Conservation (phyloP, 768 basidiomycete genomes). For the Nidularia sp. region DNA sequence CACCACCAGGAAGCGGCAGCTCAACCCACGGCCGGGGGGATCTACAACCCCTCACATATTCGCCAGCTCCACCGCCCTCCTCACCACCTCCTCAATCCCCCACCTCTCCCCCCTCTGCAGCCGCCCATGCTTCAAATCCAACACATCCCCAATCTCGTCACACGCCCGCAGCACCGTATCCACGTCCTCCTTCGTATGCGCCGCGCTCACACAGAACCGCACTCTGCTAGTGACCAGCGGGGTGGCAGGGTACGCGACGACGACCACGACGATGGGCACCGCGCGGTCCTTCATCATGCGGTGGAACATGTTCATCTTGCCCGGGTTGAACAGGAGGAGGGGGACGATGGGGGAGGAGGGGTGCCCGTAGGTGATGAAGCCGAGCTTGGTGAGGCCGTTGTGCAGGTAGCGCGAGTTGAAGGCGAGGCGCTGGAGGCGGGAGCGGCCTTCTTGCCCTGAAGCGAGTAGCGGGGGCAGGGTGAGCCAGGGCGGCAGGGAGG, state of each 20-base stretch:
- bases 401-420: constrained; percentile 96
- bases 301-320: constrained; percentile 91
- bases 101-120: constrained; percentile 55
- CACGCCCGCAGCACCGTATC: constrained; percentile 82
- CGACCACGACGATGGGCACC: constrained; percentile 83
- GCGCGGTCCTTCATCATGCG: constrained; percentile 79
- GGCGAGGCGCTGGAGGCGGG: constrained; percentile 81
- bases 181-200: constrained; percentile 97
- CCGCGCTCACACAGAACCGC: constrained; percentile 89
- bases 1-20: neutral
- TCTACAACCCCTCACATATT: neutral
- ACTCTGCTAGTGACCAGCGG: constrained; percentile 85
- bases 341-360: constrained; percentile 92
- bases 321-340: constrained; percentile 86
- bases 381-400: constrained; percentile 80
- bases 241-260: constrained; percentile 89
- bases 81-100: constrained; percentile 71
- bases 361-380: constrained; percentile 95
- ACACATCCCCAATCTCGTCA: constrained; percentile 85
- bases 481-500: constrained; percentile 75
- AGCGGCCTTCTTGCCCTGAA: constrained; percentile 80
- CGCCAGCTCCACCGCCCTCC: constrained; percentile 56
- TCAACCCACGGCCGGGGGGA: neutral
- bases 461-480: constrained; percentile 65
- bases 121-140: constrained; percentile 83